Base-by-base conservation (phyloP, 345 rosid species). In the Nephelium lappaceum region DNA sequence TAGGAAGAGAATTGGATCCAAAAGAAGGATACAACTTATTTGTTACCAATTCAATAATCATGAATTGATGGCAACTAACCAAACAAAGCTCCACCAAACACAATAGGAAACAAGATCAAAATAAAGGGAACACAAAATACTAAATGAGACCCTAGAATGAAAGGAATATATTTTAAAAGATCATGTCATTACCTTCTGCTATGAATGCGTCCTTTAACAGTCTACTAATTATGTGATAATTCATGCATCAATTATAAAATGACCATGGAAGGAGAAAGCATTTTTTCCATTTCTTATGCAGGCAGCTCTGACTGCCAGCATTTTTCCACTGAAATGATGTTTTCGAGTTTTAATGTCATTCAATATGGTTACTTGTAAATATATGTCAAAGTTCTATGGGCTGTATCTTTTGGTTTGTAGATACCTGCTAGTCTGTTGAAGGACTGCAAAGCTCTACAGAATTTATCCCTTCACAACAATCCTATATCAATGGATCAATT, bases 401-500 rank as follows among this genome's bases (percentile, higher is more conserved):
- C n/a, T n/a, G n/a, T n/a, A 23, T 38, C 67, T 60, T n/a, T 41
- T 81, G 77, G 43, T 72, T 78, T 47, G 36, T 87, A 95, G 99
- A 95, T 93, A 60, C 97, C 98, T 71, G 74, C 87, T 43, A 86
- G 79, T 77, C 74, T 95, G 72, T 85, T 95, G 90, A 91, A 85
- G 87, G 91, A 95, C 72, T 95, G 99, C 84, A 93, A 88, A 80
- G 85, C 95, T 76, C 95, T 95, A 76, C 99, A 95, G 76, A 95
- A 88, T 82, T 81, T 95, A 25, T 91, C 99, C 60, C 81, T 95
- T 83, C 99, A 95, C 74, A 84, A 82, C 84, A 95, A 95, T 84
- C 98, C 98, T 45, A 91, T 95, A 74, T 88, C 92, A 38, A 91
- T 95, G 96, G 97, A 90, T 83, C 91, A 93, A 85, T 95, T 95